phyloP scores from a whole-genome alignment of 805 yeast genomes.

The Yamadazyma ubonensis region DNA sequence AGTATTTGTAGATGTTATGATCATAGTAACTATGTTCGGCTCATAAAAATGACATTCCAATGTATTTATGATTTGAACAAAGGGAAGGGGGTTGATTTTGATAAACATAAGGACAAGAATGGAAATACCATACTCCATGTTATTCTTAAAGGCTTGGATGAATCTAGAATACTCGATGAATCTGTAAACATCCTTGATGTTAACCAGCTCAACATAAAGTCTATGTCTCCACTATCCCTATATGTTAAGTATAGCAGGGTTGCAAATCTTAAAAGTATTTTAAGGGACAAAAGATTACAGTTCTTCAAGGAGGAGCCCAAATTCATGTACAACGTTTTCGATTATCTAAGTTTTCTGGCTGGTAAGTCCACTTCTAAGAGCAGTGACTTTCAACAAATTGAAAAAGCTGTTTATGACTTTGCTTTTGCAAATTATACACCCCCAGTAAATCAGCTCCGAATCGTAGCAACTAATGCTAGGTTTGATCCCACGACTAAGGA shows the following conservation, averaged over 20 bases:
- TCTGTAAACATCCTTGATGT: constrained; percentile 40
- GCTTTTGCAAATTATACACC: constrained; percentile 26
- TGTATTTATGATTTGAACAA: constrained; percentile 29
- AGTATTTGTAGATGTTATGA: constrained; percentile 79
- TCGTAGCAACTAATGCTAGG: constrained; percentile 34
- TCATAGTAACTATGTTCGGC: constrained; percentile 54
- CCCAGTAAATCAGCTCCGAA: background rate
- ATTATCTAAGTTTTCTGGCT: constrained; percentile 35
- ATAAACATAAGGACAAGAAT: constrained; percentile 66
- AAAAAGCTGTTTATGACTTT: constrained; percentile 19
- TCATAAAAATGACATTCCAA: constrained; percentile 48
- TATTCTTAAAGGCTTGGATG: constrained; percentile 48
- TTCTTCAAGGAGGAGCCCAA: constrained; percentile 35
- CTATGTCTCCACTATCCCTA: constrained; percentile 67
- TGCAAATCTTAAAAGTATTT: constrained; percentile 53
- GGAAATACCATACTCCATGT: constrained; percentile 81
- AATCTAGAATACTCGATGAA: constrained; percentile 23
- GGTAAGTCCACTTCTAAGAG: constrained; percentile 21
- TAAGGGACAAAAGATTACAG: constrained; percentile 48
- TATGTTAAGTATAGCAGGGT: constrained; percentile 67
- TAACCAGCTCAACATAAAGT: constrained; percentile 58
- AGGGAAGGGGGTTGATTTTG: constrained; percentile 43
- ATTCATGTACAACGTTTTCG: constrained; percentile 36
- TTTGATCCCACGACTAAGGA: constrained; percentile 30
- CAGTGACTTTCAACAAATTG: constrained; percentile 24